A percentile compares a stretch with the other conserved stretches of the same genome.
phyloP scores from a whole-genome alignment of 2,329 filamentous ascomycete species.

The Juglanconis oblonga region DNA sequence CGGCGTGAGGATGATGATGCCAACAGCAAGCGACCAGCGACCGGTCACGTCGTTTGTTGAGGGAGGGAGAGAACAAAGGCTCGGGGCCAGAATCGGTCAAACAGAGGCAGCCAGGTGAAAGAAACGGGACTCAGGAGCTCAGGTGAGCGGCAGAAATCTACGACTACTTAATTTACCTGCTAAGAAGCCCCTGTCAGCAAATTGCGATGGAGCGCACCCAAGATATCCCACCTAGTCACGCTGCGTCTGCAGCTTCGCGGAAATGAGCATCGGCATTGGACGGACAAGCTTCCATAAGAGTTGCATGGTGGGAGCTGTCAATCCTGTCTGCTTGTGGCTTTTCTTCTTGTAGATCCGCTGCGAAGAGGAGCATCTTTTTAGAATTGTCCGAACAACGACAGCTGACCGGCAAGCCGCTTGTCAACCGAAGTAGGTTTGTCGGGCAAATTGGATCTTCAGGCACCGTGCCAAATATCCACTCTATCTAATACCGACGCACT shows the following conservation, averaged over 20 bases:
- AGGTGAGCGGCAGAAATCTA: not conserved
- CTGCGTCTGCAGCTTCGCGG: slow-evolving; percentile 2
- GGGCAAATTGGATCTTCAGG: not conserved
- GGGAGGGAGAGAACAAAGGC: not conserved
- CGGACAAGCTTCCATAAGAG: not conserved
- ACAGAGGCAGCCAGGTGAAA: slow-evolving; percentile 1
- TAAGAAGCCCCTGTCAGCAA: slow-evolving; percentile 9
- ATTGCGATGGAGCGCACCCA: slow-evolving; percentile 16
- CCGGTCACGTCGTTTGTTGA: not conserved
- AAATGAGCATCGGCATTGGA: slow-evolving; percentile 17
- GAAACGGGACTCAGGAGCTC: not conserved
- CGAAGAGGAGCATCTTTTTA: not conserved
- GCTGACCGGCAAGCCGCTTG: not conserved
- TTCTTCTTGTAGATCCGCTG: not conserved
- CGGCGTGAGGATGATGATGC: not conserved
- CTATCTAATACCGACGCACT: not conserved
- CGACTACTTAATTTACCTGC: not conserved
- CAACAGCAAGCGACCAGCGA: not conserved
- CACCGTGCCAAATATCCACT: not conserved
- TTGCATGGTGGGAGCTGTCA: not conserved
- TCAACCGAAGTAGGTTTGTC: not conserved
- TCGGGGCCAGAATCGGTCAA: not conserved
- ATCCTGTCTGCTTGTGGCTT: not conserved
- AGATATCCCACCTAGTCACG: not conserved
- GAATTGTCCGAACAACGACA: not conserved